Conservation (phyloP, 225 moss, liverwort and hornwort species). For the Rhytidiadelphus loreus region DNA sequence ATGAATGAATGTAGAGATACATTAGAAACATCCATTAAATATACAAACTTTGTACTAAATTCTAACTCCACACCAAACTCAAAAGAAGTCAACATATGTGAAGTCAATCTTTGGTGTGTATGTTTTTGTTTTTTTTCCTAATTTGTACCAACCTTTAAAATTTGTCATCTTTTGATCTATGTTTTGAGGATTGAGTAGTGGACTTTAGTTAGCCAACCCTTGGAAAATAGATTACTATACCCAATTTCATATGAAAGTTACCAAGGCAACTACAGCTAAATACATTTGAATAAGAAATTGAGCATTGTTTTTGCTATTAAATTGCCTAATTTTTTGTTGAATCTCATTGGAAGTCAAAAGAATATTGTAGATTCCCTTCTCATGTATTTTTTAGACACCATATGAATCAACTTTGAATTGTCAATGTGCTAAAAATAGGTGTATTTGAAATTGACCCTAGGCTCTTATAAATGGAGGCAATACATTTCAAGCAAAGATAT, state of each 20-base stretch:
- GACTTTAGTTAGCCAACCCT: neutral
- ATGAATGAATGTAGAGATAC: neutral
- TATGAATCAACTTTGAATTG: neutral
- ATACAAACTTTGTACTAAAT: neutral
- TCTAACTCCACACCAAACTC: neutral
- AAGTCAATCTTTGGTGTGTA: neutral
- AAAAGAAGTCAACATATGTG: neutral
- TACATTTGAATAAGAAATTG: neutral
- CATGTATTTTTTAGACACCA: neutral
- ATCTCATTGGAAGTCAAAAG: neutral
- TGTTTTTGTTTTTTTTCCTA: neutral
- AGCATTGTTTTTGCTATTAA: neutral
- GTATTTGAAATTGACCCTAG: too few species aligned
- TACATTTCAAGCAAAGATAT: too few species aligned
- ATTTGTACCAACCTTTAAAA: neutral
- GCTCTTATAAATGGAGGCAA: too few species aligned
- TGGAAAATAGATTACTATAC: neutral
- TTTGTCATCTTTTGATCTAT: neutral
- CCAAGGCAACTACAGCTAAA: neutral
- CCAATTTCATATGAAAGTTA: accelerated
- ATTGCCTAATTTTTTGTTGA: neutral
- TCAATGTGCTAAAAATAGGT: neutral
- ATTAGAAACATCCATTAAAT: accelerated
- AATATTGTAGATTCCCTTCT: neutral
- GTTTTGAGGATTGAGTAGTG: neutral